Evolutionary conservation across 352 stramenopile genomes (phyloP).

Genomic region (Pythium dissotocum): DNA sequence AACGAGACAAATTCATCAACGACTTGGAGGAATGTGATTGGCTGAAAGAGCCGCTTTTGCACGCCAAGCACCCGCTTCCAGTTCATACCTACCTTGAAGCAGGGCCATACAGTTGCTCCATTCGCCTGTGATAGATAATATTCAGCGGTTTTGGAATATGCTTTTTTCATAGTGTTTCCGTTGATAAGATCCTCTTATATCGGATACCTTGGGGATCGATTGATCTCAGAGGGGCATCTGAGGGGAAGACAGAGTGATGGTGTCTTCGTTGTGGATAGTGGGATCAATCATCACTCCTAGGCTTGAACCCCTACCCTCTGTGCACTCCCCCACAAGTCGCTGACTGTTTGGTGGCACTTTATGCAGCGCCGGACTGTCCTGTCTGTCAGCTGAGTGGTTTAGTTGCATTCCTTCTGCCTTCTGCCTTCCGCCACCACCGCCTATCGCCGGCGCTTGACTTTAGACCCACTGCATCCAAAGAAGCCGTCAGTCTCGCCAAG

Average conservation of each 20-base stretch:
- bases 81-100: conserved; percentile 2
- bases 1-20: neutral
- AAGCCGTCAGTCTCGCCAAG: conserved; percentile 5
- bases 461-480: neutral
- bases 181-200: conserved; percentile 8
- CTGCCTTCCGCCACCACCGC: conserved; percentile 3
- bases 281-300: conserved; percentile 11
- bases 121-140: neutral
- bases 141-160: neutral
- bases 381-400: neutral
- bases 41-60: neutral
- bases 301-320: conserved; percentile 27
- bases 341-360: conserved; percentile 10
- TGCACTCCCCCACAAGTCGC: conserved; percentile 21
- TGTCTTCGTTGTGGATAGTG: conserved; percentile 7
- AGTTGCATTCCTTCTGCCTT: conserved; percentile 2
- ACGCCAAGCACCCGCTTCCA: neutral
- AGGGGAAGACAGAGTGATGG: neutral
- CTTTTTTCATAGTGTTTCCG: neutral
- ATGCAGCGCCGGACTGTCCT: neutral
- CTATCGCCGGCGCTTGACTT: neutral
- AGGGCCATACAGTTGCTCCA: neutral
- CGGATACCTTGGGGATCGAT: conserved; percentile 9
- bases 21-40: neutral
- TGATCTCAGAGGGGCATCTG: neutral